A percentile compares a stretch with the other conserved stretches of the same genome.
phyloP scores from a whole-genome alignment of 768 basidiomycete species.

The Russula emetica region DNA sequence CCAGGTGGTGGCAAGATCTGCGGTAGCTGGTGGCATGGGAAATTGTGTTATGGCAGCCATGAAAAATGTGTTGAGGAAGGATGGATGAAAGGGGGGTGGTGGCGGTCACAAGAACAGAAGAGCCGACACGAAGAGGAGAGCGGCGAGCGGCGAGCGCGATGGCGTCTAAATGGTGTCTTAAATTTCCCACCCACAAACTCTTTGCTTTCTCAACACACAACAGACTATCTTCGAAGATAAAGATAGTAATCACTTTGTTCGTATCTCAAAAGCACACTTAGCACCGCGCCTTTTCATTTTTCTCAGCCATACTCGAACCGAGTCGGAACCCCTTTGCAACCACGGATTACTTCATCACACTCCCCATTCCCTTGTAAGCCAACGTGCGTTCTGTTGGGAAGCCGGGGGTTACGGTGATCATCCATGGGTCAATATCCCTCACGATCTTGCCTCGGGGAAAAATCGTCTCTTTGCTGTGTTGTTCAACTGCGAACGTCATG shows the following conservation, averaged over 20 bases:
- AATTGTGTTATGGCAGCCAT: conserved; percentile 22
- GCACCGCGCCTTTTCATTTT: not conserved
- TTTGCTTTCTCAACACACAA: not conserved
- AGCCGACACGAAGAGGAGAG: conserved; percentile 14
- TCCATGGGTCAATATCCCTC: not conserved
- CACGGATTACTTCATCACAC: too few species aligned
- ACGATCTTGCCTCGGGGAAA: not conserved
- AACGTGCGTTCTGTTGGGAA: not conserved
- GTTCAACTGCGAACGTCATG: not conserved
- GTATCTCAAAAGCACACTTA: not conserved
- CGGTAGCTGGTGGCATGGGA: conserved; percentile 55
- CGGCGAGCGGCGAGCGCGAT: not conserved
- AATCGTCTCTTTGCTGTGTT: not conserved
- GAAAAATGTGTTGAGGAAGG: not conserved
- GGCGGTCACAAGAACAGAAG: conserved; percentile 23
- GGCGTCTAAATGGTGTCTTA: not conserved
- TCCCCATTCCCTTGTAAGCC: not conserved
- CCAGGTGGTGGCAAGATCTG: conserved; percentile 85
- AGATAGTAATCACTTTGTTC: not conserved
- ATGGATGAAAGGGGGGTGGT: conserved; percentile 1
- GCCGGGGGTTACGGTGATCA: not conserved
- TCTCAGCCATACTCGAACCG: not conserved
- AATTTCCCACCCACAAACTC: not conserved
- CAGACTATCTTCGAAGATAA: not conserved
- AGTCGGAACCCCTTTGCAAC: too few species aligned